phyloP scores from a whole-genome alignment of 805 yeast species.

The Maudiozyma turicensis region DNA sequence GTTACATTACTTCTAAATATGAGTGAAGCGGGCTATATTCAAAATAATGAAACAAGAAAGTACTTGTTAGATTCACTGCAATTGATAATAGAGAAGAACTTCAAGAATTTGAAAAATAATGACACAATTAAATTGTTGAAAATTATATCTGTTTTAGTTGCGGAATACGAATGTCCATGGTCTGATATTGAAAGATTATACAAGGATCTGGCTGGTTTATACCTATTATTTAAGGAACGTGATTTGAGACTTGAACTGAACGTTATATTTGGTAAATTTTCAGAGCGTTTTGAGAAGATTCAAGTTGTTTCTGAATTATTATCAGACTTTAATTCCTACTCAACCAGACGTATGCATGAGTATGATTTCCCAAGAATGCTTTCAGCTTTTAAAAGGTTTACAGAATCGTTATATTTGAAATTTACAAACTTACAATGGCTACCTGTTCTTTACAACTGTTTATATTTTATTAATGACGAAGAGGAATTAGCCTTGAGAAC shows the following conservation, averaged over 20 bases:
- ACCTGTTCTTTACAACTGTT: constrained; percentile 59
- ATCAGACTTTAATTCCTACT: constrained; percentile 59
- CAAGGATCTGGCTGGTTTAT: constrained; percentile 44
- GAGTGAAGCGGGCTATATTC: constrained; percentile 48
- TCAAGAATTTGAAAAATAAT: constrained; percentile 38
- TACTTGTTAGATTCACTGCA: constrained; percentile 49
- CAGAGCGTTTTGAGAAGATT: constrained; percentile 38
- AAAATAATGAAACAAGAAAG: constrained; percentile 43
- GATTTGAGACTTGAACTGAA: constrained; percentile 55
- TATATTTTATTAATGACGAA: constrained; percentile 66
- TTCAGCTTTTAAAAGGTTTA: constrained; percentile 53
- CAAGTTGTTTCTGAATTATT: constrained; percentile 43
- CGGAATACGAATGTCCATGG: constrained; percentile 43
- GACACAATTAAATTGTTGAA: constrained; percentile 50
- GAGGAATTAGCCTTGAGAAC: constrained; percentile 74
- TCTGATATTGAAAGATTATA: constrained; percentile 42
- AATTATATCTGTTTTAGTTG: constrained; percentile 47
- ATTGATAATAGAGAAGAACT: constrained; percentile 49
- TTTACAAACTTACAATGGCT: constrained; percentile 60
- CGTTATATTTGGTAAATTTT: constrained; percentile 50
- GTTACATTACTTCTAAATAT: constrained; percentile 42
- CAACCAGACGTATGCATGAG: constrained; percentile 51
- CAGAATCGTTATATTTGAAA: constrained; percentile 39
- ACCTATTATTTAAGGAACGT: constrained; percentile 48
- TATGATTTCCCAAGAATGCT: constrained; percentile 73